phyloP scores from a whole-genome alignment of 345 rosid species.

The Salix dunnii region DNA sequence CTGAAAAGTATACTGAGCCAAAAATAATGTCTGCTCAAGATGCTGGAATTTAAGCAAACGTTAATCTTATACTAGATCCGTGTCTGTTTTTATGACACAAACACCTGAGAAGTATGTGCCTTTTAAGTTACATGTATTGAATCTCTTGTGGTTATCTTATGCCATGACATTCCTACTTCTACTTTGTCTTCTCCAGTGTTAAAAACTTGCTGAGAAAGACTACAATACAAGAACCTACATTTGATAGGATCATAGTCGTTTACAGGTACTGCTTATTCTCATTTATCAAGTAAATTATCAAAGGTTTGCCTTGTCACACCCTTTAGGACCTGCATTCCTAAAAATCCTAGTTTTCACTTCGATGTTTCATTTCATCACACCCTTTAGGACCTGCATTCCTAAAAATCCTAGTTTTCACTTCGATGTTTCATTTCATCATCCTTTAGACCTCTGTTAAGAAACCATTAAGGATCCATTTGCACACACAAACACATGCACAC shows the following conservation, averaged over 20 bases:
- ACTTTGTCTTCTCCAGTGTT: slow-evolving; percentile 38
- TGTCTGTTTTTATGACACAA: not conserved
- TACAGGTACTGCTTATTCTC: slow-evolving; percentile 55
- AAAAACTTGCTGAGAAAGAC: slow-evolving; percentile 62
- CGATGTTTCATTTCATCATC: not conserved
- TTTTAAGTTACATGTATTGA: slow-evolving; percentile 1
- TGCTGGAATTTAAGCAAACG: not conserved
- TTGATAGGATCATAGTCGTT: slow-evolving; percentile 90
- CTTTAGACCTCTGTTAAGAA: not conserved
- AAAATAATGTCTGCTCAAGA: not conserved
- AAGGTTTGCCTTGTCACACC: not conserved
- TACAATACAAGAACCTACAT: slow-evolving; percentile 86
- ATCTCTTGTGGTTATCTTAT: slow-evolving; percentile 2
- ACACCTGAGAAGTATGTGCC: not conserved
- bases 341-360: not conserved
- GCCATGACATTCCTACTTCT: slow-evolving; percentile 14
- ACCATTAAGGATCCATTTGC: not conserved
- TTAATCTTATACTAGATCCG: not conserved
- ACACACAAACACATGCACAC: not conserved
- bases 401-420: not conserved
- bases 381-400: not conserved
- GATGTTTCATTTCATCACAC: not conserved
- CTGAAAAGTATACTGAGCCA: not conserved
- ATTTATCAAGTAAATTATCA: not conserved
- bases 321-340: not conserved